Evolutionary conservation across 768 basidiomycete species (phyloP).

Genomic region (Psilocybe sp.): DNA sequence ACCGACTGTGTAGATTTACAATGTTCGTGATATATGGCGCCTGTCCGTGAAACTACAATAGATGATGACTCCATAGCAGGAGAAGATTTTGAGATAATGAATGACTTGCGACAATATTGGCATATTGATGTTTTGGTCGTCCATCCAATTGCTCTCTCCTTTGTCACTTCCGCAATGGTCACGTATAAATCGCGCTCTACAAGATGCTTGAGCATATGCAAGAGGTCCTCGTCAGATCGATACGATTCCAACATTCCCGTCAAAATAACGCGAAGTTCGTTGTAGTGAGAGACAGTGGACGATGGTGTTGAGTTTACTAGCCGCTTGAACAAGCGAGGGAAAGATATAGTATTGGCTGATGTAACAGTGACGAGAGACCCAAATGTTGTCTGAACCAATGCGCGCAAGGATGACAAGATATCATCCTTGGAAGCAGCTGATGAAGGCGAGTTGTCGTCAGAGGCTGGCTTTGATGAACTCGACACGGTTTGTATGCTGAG

Average conservation of each 20-base stretch:
- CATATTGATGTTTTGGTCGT: conserved; percentile 48
- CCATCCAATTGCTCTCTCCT: conserved; percentile 65
- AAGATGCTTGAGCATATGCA: conserved; percentile 79
- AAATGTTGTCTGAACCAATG: conserved; percentile 83
- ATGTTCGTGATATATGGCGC: conserved; percentile 52
- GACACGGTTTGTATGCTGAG: conserved; percentile 66
- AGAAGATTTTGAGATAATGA: conserved; percentile 12
- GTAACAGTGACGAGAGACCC: conserved; percentile 80
- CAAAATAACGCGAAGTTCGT: conserved; percentile 88
- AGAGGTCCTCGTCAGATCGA: conserved; percentile 86
- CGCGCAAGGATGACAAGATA: conserved; percentile 55
- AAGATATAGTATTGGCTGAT: conserved; percentile 76
- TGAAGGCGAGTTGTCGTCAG: conserved; percentile 4
- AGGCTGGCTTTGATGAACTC: neutral
- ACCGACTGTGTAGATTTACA: conserved; percentile 26
- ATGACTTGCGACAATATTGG: conserved; percentile 46
- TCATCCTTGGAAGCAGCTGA: conserved; percentile 12
- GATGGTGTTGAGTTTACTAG: conserved; percentile 74
- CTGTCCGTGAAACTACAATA: conserved; percentile 38
- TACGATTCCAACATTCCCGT: conserved; percentile 97
- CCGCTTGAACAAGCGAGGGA: conserved; percentile 90
- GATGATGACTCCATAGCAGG: neutral
- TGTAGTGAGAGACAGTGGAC: conserved; percentile 67
- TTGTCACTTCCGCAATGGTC: conserved; percentile 56
- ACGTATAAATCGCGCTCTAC: conserved; percentile 82